Conservation (phyloP, 805 yeast genomes). For the Phaffomyces antillensis region DNA sequence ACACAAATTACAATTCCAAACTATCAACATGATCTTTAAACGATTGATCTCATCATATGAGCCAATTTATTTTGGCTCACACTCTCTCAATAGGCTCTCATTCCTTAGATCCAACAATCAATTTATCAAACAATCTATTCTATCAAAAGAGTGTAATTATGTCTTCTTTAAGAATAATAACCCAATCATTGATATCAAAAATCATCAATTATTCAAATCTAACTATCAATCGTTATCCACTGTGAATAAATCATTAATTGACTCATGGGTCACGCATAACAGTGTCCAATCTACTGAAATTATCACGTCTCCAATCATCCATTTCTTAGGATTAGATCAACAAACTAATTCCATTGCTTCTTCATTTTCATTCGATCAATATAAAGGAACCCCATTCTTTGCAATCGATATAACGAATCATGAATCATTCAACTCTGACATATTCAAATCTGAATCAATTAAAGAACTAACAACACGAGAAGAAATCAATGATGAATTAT, state of each 20-base stretch:
- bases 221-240: conserved; percentile 14
- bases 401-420: conserved; percentile 49
- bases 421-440: conserved; percentile 7
- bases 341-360: conserved; percentile 24
- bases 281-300: conserved; percentile 3
- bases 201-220: conserved; percentile 5
- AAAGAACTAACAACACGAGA: conserved; percentile 16
- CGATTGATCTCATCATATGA: neutral
- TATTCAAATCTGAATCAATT: neutral
- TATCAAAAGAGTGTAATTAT: conserved; percentile 38
- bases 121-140: conserved; percentile 37
- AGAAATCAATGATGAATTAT: conserved; percentile 17
- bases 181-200: conserved; percentile 19
- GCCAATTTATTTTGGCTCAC: conserved; percentile 40
- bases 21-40: neutral
- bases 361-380: conserved; percentile 38
- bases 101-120: conserved; percentile 45
- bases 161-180: conserved; percentile 28
- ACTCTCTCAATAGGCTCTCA: conserved; percentile 47
- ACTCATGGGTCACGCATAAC: conserved; percentile 20
- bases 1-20: neutral
- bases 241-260: conserved; percentile 11
- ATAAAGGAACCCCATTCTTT: conserved; percentile 57
- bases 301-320: conserved; percentile 14
- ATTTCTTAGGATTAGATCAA: conserved; percentile 38